Evolutionary conservation across 1,284 basidiomycete genomes (phyloP).

Genomic region (Anthracocystis panici-leucophaei): DNA sequence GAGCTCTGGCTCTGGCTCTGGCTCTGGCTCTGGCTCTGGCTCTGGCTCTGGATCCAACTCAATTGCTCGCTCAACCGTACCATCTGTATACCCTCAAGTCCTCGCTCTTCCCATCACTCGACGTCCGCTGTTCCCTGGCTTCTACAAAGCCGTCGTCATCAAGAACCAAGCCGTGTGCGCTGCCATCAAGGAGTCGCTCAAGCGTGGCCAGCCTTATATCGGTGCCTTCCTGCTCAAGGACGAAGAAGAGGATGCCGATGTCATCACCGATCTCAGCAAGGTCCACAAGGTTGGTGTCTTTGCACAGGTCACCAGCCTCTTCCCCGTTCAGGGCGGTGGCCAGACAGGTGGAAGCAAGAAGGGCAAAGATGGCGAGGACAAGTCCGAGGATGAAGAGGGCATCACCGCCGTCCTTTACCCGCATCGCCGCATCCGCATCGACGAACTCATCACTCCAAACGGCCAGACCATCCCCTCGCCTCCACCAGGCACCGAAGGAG

Average conservation of each 20-base stretch:
- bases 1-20: constrained; percentile 20
- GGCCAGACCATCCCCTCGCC: constrained; percentile 51
- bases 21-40: constrained; percentile 23
- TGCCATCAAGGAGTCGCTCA: constrained; percentile 95
- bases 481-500: constrained; percentile 50
- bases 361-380: constrained; percentile 76
- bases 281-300: constrained; percentile 96
- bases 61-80: constrained; percentile 61
- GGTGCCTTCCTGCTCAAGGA: constrained; percentile 98
- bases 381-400: constrained; percentile 79
- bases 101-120: constrained; percentile 95
- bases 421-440: constrained; percentile 90
- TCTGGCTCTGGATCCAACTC: constrained; percentile 51
- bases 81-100: constrained; percentile 84
- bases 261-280: constrained; percentile 87
- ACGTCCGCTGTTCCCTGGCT: constrained; percentile 94
- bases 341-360: constrained; percentile 69
- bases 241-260: constrained; percentile 89
- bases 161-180: constrained; percentile 83
- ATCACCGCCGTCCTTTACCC: constrained; percentile 96
- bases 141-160: constrained; percentile 76
- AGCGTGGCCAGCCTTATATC: constrained; percentile 95
- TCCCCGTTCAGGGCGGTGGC: constrained; percentile 71
- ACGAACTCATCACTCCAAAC: constrained; percentile 75
- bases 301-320: constrained; percentile 96